Base-by-base conservation (phyloP, 2,329 filamentous ascomycete genomes). In the Aspergillus puulaauensis region DNA sequence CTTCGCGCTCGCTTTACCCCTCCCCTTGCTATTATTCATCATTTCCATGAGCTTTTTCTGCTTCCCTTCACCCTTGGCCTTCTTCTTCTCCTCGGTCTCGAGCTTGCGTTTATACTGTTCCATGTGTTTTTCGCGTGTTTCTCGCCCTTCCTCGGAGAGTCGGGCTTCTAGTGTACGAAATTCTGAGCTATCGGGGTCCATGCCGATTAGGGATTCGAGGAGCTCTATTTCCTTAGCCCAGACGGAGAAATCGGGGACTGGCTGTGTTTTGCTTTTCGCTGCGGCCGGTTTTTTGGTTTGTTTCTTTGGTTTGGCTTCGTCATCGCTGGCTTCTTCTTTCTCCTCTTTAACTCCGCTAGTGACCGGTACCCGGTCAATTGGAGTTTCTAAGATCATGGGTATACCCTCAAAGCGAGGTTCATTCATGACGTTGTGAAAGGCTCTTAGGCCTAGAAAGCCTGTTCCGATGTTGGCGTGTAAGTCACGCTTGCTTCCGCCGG, bases 181-280 rank as follows among this genome's bases (percentile, higher is more conserved):
- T 66, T 90, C 87, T 8, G 87, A 81, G n/a, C 84, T 80, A 37
- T 91, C 88, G 0, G 85, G 72, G 70, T 97, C 89, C 85, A 93
- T 91, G 7, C 88, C 93, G 41, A 97, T 89, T 51, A 99, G 79
- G 46, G 86, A 86, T 76, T 99, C 95, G 5, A 99, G 82, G 62
- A 98, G 79, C 79, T 97, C 97, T 76, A 99, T 98, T 78, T 99
- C 95, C 46, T 87, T 83, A 1, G 93, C 92, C 93, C 93, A 98
- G 15, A 97, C 83, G 53, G 84, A 80, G 73, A 88, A 91, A 73
- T 97, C 91, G 69, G 96, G 90, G 39, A 87, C 74, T 27, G 82
- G 81, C 15, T n/a, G 64, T 61, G 46, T 66, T 65, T 46, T 60
- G 40, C 15, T 48, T 19, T 67, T 54, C 9, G 39, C 31, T 2